Evolutionary conservation across 2,329 filamentous ascomycete species (phyloP).

Genomic region (Fusarium sp.): DNA sequence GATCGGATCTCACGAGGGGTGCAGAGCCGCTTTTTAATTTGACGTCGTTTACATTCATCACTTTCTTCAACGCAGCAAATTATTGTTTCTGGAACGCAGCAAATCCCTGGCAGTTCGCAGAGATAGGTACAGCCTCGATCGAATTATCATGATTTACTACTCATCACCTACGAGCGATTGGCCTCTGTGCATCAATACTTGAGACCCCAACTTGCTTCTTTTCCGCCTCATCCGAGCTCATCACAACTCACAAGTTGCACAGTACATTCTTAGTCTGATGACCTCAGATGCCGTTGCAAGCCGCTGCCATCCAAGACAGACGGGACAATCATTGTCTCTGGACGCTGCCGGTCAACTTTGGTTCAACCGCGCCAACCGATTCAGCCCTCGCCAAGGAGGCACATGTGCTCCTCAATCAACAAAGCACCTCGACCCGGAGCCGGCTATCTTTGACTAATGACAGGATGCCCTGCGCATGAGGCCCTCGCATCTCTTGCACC

Average conservation of each 20-base stretch:
- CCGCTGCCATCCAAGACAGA: constrained; percentile 24
- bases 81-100: neutral
- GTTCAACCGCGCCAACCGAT: constrained; percentile 4
- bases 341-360: neutral
- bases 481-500: constrained; percentile 1
- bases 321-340: neutral
- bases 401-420: neutral
- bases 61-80: neutral
- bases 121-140: neutral
- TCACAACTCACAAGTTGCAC: constrained; percentile 23
- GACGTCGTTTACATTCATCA: constrained; percentile 28
- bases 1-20: constrained; percentile 6
- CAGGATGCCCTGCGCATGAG: constrained; percentile 1
- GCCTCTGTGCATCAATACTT: neutral
- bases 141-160: neutral
- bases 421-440: neutral
- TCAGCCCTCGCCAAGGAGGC: neutral
- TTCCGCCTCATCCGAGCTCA: constrained; percentile 10
- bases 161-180: neutral
- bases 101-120: neutral
- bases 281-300: constrained; percentile 28
- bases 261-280: constrained; percentile 21
- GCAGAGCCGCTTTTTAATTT: constrained; percentile 36
- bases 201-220: constrained; percentile 5
- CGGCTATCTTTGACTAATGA: neutral